phyloP scores from a whole-genome alignment of 176 grass and related monocot species.

The Elaeis guineensis region DNA sequence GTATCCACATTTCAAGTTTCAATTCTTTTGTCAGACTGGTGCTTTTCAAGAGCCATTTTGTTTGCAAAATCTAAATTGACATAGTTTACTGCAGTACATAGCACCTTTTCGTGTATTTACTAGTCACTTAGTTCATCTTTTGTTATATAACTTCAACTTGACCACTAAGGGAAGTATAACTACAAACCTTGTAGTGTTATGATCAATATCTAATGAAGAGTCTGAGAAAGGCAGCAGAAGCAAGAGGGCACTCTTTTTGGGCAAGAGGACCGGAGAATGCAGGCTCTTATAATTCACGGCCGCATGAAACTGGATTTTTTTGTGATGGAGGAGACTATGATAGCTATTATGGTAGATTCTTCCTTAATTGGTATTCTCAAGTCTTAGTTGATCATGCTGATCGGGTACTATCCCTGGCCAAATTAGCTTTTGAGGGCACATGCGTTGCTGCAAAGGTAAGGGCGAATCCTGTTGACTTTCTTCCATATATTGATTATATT shows the following conservation, averaged over 20 bases:
- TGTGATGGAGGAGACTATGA: slow-evolving; percentile 89
- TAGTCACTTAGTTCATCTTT: no score
- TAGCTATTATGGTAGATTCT: slow-evolving; percentile 88
- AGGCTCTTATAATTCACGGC: slow-evolving; percentile 73
- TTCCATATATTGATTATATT: no score
- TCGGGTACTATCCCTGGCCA: slow-evolving; percentile 65
- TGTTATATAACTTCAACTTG: no score
- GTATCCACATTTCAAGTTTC: no score
- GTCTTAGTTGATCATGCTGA: slow-evolving; percentile 68
- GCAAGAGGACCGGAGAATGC: slow-evolving; percentile 55
- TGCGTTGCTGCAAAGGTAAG: slow-evolving; percentile 70
- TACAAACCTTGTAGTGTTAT: slow-evolving; percentile 76
- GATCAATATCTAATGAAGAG: slow-evolving; percentile 70
- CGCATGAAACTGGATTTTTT: slow-evolving; percentile 74
- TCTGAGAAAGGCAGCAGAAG: slow-evolving; percentile 63
- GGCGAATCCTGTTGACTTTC: no score
- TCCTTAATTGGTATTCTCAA: slow-evolving; percentile 79
- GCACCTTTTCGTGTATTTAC: no score
- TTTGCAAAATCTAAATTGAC: no score
- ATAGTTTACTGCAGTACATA: no score
- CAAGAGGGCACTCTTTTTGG: slow-evolving; percentile 63
- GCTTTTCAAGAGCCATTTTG: no score
- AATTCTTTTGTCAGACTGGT: no score
- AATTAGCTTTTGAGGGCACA: slow-evolving; percentile 69
- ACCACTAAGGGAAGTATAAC: slow-evolving; percentile 12